Base-by-base conservation (phyloP, 768 basidiomycete species). In the Pulveroboletus frians region DNA sequence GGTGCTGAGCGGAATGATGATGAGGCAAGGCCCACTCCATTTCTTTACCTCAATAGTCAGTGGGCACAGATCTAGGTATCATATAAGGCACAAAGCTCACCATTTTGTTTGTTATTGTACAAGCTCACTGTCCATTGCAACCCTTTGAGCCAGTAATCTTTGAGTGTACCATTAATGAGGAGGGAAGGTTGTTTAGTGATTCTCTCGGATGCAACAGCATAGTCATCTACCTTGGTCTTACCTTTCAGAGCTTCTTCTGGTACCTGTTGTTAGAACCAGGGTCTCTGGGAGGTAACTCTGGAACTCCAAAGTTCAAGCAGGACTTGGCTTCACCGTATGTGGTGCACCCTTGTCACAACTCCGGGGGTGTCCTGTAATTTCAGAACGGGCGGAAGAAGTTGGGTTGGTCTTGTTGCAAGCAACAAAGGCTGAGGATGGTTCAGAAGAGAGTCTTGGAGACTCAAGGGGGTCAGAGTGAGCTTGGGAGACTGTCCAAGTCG, bases 91-190 rank as follows among this genome's bases (percentile, higher is more conserved):
- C 27, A 37, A 45, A 14, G 63, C 74, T 47, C 47, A 83, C 87
- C 93, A 95, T 94, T 71, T 92, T 89, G 60, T 97, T 85, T 83
- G 75, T 96, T 97, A 69, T 97, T 96, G 69, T 93, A 96, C 71
- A 96, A 75, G 69, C 88, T 91, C 60, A 97, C 93, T 93, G 96
- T 95, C 92, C 93, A 97, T 69, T 95, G 93, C 60, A 97, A 68
- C 50, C 93, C 93, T 72, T 94, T 93, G 59, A 96, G 50, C 69
- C 96, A 93, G 64, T 96, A 95, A 40, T 94, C 92, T 69, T 96
- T 97, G 60, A 97, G 75, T 1, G 84, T 91, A 39, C 93, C 93
- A 52, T 92, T 93, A 29, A 88, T 65, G 15, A 96, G 79, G 23
- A 96, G 74, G 34, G 58, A 57, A 2, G 90, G 90, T 62, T 92